Evolutionary conservation across 441 rosid genomes (phyloP).

Genomic region (Breynia disticha): DNA sequence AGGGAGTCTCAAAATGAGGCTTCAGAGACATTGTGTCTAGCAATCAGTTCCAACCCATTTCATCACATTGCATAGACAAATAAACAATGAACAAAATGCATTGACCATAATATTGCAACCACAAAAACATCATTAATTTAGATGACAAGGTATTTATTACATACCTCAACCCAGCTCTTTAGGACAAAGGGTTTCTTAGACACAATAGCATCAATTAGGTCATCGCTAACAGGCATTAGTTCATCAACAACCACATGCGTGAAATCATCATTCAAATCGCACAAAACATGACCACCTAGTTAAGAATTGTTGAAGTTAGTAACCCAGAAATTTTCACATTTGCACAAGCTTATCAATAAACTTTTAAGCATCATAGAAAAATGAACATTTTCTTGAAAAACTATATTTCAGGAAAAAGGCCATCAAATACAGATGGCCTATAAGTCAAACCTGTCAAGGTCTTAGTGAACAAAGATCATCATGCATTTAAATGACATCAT

Average conservation of each 20-base stretch:
- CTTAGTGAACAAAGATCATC: no score
- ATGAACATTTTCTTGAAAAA: not conserved
- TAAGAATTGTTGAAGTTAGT: slow-evolving; percentile 1
- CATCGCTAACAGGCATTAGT: slow-evolving; percentile 36
- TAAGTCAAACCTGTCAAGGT: no score
- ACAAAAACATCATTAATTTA: slow-evolving; percentile 8
- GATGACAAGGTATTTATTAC: slow-evolving; percentile 1
- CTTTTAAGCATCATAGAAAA: not conserved
- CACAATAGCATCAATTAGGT: slow-evolving; percentile 52
- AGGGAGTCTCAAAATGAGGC: no score
- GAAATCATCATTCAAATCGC: slow-evolving; percentile 45
- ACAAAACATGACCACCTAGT: slow-evolving; percentile 52
- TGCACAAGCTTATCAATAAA: not conserved
- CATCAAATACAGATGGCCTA: no score
- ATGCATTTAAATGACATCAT: no score
- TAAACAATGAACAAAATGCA: no score
- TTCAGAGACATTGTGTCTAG: no score
- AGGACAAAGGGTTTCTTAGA: slow-evolving; percentile 47
- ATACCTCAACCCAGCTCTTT: slow-evolving; percentile 65
- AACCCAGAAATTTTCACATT: not conserved
- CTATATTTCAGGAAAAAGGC: no score
- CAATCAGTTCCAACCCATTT: no score
- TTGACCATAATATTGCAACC: not conserved
- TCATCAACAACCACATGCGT: slow-evolving; percentile 64
- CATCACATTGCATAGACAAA: no score